Base-by-base conservation (phyloP, 805 yeast species). In the Candida boleticola region DNA sequence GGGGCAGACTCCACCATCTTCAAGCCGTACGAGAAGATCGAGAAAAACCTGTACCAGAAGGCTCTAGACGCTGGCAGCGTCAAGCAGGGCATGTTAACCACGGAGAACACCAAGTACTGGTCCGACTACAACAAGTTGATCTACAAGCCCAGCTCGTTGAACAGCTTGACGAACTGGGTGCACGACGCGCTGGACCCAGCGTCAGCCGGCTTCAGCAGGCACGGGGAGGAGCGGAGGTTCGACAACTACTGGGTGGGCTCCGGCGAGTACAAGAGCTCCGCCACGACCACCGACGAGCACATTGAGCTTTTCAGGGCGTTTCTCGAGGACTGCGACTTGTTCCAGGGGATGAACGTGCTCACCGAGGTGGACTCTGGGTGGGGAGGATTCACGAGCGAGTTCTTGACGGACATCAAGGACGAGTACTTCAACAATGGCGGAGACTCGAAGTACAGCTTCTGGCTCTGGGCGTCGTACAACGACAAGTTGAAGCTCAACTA, bases 351-450 rank as follows among this genome's bases (percentile, higher is more conserved):
- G 7, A 85, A 85, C 50, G 38, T 87, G 0, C 54, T 82, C 2
- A 76, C 85, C 0, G 96, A 89, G 40, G 50, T 83, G 3, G 95
- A 87, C 55, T 72, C 79, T 18, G 85, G 84, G 0, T 92, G 98
- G 98, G 84, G 89, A 37, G 96, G 96, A 0, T 80, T 85, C 51
- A 61, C 86, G 3, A 58, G 64, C 31, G 70, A 71, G 36, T 49
- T 81, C 47, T 44, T 89, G 19, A 52, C 63, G n/a, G 74, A 71
- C 5, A 39, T 89, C 16, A 69, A 77, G 42, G 97, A 90, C 56
- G 95, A 87, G 52, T 83, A 76, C 51, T 66, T 82, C 51, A 66
- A 64, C 34, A 60, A 57, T 37, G 70, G 68, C 25, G 51, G 54
- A 13, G 57, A 55, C 36, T 61, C 57, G 45, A 70, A 68, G 44